Base-by-base conservation (phyloP, 257 asterid species). In the Solanum etuberosum region DNA sequence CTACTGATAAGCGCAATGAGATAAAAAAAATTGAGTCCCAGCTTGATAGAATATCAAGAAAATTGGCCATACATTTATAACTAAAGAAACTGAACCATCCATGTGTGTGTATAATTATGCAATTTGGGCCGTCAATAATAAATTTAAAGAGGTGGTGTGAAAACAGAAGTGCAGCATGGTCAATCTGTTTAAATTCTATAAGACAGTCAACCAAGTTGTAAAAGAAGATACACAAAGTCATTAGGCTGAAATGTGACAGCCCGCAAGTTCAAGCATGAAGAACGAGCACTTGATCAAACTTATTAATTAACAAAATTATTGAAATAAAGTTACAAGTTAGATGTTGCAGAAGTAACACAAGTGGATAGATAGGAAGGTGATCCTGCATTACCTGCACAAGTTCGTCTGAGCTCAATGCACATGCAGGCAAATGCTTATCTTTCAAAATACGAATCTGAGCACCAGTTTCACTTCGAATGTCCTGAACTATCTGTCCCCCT, bases 401-500 rank as follows among this genome's bases (percentile, higher is more conserved):
- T 77, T 88, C 90, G 54, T 88, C 90, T 13, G 88, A 88, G 70
- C 46, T 85, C 82, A 88, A 81, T 74, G 90, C 90, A 37, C 90
- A 88, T 37, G 74, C 61, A 88, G 90, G 90, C 59, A 88, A 63
- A 85, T 88, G 90, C 43, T 77, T 65, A 78, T 88, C 90, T 84
- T 88, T 88, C 65, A 88, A 48, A 78, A 88, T 85, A 38, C 90
- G 90, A 48, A 88, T 68, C 85, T 88, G 88, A 35, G 90, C 88
- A 31, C 90, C 90, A 23, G 88, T 88, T 63, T 88, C 90, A 88
- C 85, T 73, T 25, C 90, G 90, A 88, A 88, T 76, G 38, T 77
- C 81, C 65, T 88, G 90, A 88, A 88, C 88, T 40, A 88, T 88
- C 88, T 88, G 90, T 18, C 90, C 90, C 63, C 89, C 89, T 84